phyloP scores from a whole-genome alignment of 352 stramenopile species.

The Phytopythium chamaehyphon region DNA sequence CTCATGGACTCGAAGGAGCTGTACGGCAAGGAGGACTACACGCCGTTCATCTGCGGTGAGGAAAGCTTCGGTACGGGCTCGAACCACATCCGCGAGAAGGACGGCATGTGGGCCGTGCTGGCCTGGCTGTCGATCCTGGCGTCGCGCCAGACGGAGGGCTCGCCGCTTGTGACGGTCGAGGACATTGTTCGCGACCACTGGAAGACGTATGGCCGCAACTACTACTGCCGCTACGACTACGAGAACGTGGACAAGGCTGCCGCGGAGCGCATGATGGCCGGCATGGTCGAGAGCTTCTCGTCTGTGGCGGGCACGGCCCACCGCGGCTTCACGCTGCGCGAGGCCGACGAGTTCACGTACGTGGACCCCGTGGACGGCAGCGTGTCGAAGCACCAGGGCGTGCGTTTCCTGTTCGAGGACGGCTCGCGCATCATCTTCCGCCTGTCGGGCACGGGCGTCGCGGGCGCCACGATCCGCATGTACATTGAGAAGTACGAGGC shows the following conservation, averaged over 20 bases:
- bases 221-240: conserved; percentile 99
- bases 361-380: conserved; percentile 97
- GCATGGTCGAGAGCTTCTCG: conserved; percentile 64
- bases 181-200: conserved; percentile 97
- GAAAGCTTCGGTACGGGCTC: conserved; percentile 98
- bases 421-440: conserved; percentile 96
- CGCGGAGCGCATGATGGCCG: conserved; percentile 70
- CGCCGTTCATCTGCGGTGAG: conserved; percentile 98
- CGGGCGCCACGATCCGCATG: conserved; percentile 97
- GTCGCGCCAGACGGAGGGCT: conserved; percentile 76
- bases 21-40: conserved; percentile 96
- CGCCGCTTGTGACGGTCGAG: conserved; percentile 93
- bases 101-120: conserved; percentile 98
- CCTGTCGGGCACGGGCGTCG: conserved; percentile 96
- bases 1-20: conserved; percentile 98
- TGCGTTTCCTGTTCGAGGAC: conserved; percentile 95
- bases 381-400: conserved; percentile 94
- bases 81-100: conserved; percentile 99
- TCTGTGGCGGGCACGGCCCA: conserved; percentile 59
- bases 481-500: conserved; percentile 99
- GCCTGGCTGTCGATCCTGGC: conserved; percentile 98
- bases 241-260: conserved; percentile 95
- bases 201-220: conserved; percentile 97
- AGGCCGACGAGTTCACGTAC: conserved; percentile 98
- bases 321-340: conserved; percentile 77